phyloP scores from a whole-genome alignment of 1,139 yeast species.

The Meyerozyma athensensis region DNA sequence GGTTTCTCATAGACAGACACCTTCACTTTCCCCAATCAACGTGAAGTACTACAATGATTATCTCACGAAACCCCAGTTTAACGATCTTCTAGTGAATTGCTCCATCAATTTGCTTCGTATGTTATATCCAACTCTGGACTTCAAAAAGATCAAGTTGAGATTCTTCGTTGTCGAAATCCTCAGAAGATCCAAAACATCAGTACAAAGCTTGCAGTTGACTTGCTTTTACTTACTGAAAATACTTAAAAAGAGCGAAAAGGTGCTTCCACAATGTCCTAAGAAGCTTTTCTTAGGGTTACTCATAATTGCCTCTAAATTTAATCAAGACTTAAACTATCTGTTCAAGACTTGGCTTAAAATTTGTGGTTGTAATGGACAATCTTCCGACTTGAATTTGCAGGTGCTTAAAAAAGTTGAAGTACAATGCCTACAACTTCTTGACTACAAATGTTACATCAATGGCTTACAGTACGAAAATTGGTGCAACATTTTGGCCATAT shows the following conservation, averaged over 20 bases:
- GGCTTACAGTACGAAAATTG: conserved; percentile 49
- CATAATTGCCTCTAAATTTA: conserved; percentile 66
- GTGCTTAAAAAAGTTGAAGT: conserved; percentile 53
- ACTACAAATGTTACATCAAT: conserved; percentile 53
- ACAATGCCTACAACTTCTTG: conserved; percentile 46
- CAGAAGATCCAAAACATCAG: conserved; percentile 63
- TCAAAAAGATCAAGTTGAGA: conserved; percentile 19
- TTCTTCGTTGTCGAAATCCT: conserved; percentile 61
- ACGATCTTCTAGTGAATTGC: conserved; percentile 35
- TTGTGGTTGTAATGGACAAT: conserved; percentile 45
- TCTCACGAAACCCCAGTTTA: conserved; percentile 39
- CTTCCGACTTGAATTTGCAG: conserved; percentile 20
- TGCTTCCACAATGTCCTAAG: conserved; percentile 47
- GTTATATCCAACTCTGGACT: conserved; percentile 18
- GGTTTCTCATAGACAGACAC: background rate
- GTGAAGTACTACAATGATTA: conserved; percentile 37
- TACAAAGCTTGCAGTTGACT: conserved; percentile 61
- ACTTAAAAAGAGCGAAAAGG: conserved; percentile 15
- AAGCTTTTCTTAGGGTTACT: conserved; percentile 62
- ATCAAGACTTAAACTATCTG: conserved; percentile 68
- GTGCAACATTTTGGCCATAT: conserved; percentile 43
- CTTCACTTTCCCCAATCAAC: conserved; percentile 27
- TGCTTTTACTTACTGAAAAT: conserved; percentile 58
- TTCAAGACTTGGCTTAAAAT: conserved; percentile 74
- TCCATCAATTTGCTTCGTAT: conserved; percentile 34